A percentile compares a stretch with the other conserved stretches of the same genome.
Evolutionary conservation across 345 rosid species (phyloP).

Genomic region (Salix arbutifolia): DNA sequence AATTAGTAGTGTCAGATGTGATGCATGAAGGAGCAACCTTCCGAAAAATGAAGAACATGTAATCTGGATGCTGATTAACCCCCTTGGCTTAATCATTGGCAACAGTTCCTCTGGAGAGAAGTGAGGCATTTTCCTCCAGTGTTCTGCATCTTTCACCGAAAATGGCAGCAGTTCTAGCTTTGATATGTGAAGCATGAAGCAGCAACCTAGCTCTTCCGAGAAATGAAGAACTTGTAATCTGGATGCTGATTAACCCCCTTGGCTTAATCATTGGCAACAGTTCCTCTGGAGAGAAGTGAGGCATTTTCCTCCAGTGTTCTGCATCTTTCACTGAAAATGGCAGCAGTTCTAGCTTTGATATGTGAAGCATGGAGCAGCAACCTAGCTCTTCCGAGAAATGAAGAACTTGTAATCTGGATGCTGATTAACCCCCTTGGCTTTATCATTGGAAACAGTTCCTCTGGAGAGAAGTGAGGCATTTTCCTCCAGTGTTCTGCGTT

Average conservation of each 20-base stretch:
- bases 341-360: background rate
- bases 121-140: constrained; percentile 16
- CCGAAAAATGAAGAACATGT: constrained; percentile 16
- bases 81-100: constrained; percentile 9
- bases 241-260: constrained; percentile 7
- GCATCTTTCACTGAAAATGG: constrained; percentile 13
- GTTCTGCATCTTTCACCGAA: constrained; percentile 13
- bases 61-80: constrained; percentile 15
- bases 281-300: constrained; percentile 12
- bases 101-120: constrained; percentile 18
- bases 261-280: constrained; percentile 10
- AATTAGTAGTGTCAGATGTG: background rate
- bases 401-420: constrained; percentile 26
- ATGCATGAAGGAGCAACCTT: background rate
- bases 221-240: constrained; percentile 24
- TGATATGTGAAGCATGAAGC: background rate
- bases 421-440: constrained; percentile 6
- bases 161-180: background rate
- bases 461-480: constrained; percentile 21
- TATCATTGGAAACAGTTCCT: constrained; percentile 11
- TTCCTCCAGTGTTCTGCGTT: constrained; percentile 10
- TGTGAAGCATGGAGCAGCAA: background rate
- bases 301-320: constrained; percentile 20
- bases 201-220: constrained; percentile 2
- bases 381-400: constrained; percentile 6